These are phyloP conservation scores for Thelephora aurantiotincta DNA, from an alignment of 768 basidiomycete genomes.

Conservation along the genomic window DNA sequence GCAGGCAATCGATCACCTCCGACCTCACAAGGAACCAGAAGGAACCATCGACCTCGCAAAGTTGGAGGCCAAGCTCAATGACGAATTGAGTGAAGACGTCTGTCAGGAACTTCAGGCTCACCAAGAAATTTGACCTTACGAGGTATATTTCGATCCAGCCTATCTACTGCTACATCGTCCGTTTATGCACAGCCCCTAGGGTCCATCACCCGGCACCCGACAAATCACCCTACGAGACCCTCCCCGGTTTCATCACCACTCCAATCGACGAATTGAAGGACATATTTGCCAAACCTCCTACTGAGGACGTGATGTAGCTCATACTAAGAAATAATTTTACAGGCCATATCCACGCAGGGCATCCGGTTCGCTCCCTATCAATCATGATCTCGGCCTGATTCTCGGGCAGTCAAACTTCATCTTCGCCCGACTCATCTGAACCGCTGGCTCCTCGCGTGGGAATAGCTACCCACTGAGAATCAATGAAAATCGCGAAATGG, in stretches of 20 bases:
- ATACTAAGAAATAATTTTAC: too few species aligned
- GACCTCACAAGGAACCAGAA: constrained; percentile 41
- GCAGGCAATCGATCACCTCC: constrained; percentile 32
- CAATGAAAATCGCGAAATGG: too few species aligned
- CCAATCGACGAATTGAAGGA: constrained; percentile 51
- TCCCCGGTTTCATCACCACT: constrained; percentile 35
- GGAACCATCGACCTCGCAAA: constrained; percentile 42
- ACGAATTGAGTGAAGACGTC: constrained; percentile 28
- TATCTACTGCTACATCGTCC: neutral
- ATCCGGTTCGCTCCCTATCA: too few species aligned
- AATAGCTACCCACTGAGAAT: too few species aligned
- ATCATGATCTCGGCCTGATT: too few species aligned
- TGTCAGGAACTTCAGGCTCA: constrained; percentile 32
- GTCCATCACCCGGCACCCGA: constrained; percentile 39
- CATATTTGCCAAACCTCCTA: constrained; percentile 38
- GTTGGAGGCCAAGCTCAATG: constrained; percentile 33
- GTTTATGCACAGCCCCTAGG: constrained; percentile 14
- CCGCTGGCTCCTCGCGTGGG: too few species aligned
- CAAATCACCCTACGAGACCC: constrained; percentile 46
- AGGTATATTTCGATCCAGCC: constrained; percentile 21
- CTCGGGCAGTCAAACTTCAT: too few species aligned
- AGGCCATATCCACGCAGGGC: too few species aligned
- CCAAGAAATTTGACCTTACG: constrained; percentile 52
- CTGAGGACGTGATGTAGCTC: constrained; percentile 19
- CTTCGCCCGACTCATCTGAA: too few species aligned